These are phyloP conservation scores for Pythium brassicae DNA, from an alignment of 352 stramenopile genomes.

Conservation along the genomic window DNA sequence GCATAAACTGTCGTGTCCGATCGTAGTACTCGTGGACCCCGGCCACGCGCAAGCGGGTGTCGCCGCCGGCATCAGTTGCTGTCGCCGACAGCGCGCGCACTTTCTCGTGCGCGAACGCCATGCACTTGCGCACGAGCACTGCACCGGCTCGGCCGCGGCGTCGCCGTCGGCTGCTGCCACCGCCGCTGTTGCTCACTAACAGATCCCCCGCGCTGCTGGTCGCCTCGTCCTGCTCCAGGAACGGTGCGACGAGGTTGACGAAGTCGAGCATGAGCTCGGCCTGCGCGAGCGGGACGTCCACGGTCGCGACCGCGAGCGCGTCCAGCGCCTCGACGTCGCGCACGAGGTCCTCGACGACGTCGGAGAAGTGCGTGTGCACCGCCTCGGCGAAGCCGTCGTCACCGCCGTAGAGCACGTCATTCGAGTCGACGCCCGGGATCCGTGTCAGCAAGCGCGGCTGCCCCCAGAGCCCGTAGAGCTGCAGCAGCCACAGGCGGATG, in stretches of 20 bases:
- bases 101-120: slow-evolving; percentile 12
- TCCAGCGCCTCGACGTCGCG: slow-evolving; percentile 42
- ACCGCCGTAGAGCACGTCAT: slow-evolving; percentile 81
- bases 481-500: slow-evolving; percentile 33
- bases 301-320: background rate
- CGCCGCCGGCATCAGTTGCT: background rate
- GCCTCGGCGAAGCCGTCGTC: slow-evolving; percentile 45
- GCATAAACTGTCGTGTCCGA: slow-evolving; percentile 5
- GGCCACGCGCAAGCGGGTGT: background rate
- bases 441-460: slow-evolving; percentile 34
- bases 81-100: slow-evolving; percentile 5
- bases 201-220: background rate
- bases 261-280: slow-evolving; percentile 62
- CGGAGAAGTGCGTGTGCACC: slow-evolving; percentile 43
- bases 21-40: slow-evolving; percentile 11
- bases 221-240: slow-evolving; percentile 29
- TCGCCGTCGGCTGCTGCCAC: slow-evolving; percentile 13
- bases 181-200: background rate
- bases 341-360: slow-evolving; percentile 43
- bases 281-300: slow-evolving; percentile 18
- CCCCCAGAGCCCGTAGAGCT: slow-evolving; percentile 62
- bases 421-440: slow-evolving; percentile 65
- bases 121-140: slow-evolving; percentile 41
- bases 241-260: slow-evolving; percentile 35
- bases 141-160: slow-evolving; percentile 27